A percentile compares a stretch with the other conserved stretches of the same genome.
phyloP scores from a whole-genome alignment of 2,329 filamentous ascomycete species.

The Neocatenulostroma microsporum region DNA sequence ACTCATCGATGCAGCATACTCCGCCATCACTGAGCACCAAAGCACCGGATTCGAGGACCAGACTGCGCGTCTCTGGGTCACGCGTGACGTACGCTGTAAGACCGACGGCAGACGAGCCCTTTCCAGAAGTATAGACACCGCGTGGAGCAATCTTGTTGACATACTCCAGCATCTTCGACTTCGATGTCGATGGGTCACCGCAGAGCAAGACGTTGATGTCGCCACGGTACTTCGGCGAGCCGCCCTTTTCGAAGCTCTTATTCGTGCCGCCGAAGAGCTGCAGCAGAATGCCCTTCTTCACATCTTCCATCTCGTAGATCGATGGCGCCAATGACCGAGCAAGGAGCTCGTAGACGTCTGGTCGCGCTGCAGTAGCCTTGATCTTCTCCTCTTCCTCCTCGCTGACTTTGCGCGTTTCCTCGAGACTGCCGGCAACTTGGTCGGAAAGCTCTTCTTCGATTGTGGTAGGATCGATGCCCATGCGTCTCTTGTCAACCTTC shows the following conservation, averaged over 20 bases:
- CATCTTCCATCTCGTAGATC: conserved; percentile 95
- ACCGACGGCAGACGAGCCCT: conserved; percentile 68
- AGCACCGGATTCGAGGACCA: conserved; percentile 67
- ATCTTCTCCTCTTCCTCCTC: conserved; percentile 89
- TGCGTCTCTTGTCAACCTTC: conserved; percentile 89
- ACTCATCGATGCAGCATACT: conserved; percentile 72
- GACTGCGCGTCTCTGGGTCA: conserved; percentile 63
- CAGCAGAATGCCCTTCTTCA: conserved; percentile 95
- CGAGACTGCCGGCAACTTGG: conserved; percentile 60
- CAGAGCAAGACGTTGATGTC: conserved; percentile 97
- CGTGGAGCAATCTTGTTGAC: conserved; percentile 96
- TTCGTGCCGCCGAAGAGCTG: conserved; percentile 97
- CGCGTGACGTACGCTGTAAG: conserved; percentile 70
- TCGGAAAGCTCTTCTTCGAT: conserved; percentile 76
- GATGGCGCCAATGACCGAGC: conserved; percentile 86
- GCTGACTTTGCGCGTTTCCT: conserved; percentile 75
- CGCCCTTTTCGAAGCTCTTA: conserved; percentile 94
- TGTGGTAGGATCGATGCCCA: conserved; percentile 85
- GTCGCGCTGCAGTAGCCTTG: conserved; percentile 64
- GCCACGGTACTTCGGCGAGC: conserved; percentile 88
- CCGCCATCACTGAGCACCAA: conserved; percentile 67
- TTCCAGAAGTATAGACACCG: conserved; percentile 68
- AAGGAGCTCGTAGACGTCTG: conserved; percentile 88
- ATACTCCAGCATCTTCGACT: conserved; percentile 90
- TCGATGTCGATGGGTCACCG: conserved; percentile 92